Base-by-base conservation (phyloP, 345 rosid genomes). In the Dimocarpus longan region DNA sequence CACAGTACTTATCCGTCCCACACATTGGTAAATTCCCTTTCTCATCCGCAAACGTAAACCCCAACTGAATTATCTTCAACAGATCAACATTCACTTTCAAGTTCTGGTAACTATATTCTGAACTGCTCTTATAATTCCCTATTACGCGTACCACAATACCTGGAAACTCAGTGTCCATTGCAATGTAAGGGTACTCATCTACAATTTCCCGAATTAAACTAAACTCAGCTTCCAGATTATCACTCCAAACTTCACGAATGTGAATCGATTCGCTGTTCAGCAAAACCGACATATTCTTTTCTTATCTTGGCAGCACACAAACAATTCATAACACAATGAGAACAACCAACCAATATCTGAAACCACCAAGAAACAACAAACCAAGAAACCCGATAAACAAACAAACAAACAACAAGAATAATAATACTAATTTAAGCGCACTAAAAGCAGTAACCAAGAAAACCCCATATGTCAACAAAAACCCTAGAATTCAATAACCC, bases 161-260 rank as follows among this genome's bases (percentile, higher is more conserved):
- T 0, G 95, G 95, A 39, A 91, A 93, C 87, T 93, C 95, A 0
- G 95, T 93, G 80, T 93, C 97, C 97, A 93, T 91, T 0, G 94
- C 94, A 18, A 93, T 80, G 84, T 70, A 90, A 13, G 91, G 90
- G 80, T 77, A 93, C 42, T 86, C 83, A 69, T 89, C 96, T 5
- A 93, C 88, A 18, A 90, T 74, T 15, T 84, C 87, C 18, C 76
- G 87, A 19, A 93, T 89, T 73, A 88, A 80, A 32, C 74, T 59
- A 70, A 91, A 84, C 46, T 93, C 97, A 42, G 75, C 74, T n/a
- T 81, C 88, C 0, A 93, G 86, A 78, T 91, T 91, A 43, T 88
- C 85, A 72, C 72, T 77, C 96, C 94, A 93, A 19, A 91, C 97
- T 80, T 93, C 93, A 28, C 94, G 88, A 83, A 91, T 93, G 28